Base-by-base conservation (phyloP, 805 yeast species). In the Schwanniomyces vanrijiae region DNA sequence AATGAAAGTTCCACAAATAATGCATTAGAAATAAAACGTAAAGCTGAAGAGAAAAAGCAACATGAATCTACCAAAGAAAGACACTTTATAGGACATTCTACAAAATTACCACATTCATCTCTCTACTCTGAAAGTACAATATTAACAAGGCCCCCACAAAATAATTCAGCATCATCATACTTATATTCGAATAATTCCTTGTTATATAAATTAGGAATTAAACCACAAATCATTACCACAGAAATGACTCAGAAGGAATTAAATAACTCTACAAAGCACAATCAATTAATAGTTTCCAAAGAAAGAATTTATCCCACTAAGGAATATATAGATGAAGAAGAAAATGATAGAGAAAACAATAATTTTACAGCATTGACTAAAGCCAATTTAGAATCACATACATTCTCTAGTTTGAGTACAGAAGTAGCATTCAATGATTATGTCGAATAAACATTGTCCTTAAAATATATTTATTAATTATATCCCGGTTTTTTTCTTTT, bases 171-270 rank as follows among this genome's bases (percentile, higher is more conserved):
- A 38, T 46, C 67, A 7, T 63, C 75, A 21, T 69, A 66, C 42
- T 48, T 68, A n/a, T 64, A 64, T 39, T 54, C 67, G 18, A 71
- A 68, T 51, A 65, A 57, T 43, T 64, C 76, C 2, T 54, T 71
- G 16, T 59, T 73, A 24, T 62, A 72, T 5, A 66, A 64, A 45
- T 50, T 73, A 16, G 78, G 78, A 1, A 70, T 73, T 31, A 56
- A 61, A 45, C 77, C 78, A 0, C 76, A 71, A 51, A 72, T 71
- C 9, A 63, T 73, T 7, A 60, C 70, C 11, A 50, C 72, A 1
- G 66, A 63, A 6, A 34, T 64, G 33, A 65, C 66, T 4, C 40
- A 44, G 8, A 49, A 39, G 28, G 55, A 50, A 16, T 37, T 55
- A 13, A 21, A 51, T 8, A 45, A 45, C n/a, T 43, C 49, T 6